Base-by-base conservation (phyloP, 2,329 filamentous ascomycete species). In the Zasmidium cellare region DNA sequence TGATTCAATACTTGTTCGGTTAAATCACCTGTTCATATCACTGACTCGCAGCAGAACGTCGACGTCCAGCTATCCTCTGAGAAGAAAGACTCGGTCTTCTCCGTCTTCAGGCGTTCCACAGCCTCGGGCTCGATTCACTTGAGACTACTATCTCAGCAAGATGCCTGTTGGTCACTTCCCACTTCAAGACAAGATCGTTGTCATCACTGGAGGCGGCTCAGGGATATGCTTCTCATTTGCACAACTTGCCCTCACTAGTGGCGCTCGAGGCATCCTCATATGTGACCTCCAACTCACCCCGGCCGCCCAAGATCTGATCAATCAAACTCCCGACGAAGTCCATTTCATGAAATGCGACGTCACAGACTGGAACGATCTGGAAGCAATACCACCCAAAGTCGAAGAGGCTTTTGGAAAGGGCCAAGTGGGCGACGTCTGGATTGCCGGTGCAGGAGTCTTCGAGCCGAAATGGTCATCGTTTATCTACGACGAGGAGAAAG, bases 371-470 rank as follows among this genome's bases (percentile, higher is more conserved):
- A 52, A 57, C 1, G 59, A 74, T 25, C 62, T 76, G 5, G 58
- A 69, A 53, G 54, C 65, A 25, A 55, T 75, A 2, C 61, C 65
- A 63, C 46, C 60, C 46, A 22, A 60, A 60, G 25, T 69, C 65
- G 7, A 53, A 56, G 56, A 52, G 61, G 55, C 56, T 58, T 60
- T 75, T 67, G 62, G 67, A 18, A 11, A 45, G 24, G 65, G 69
- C 6, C 69, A 73, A 5, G 66, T 74, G 7, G 73, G 75, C 11
- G 74, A 76, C 60, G 65, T 76, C 20, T 76, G 73, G 60, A 63
- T 74, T 19, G 66, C 75, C 7, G 70, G 69, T 25, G 74, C 75
- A 2, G 75, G 72, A 19, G 62, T 76, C n/a, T 76, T 76, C 58
- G 75, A 76, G 55, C 72, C 73, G 3, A 67, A 71, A 61, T 65